Evolutionary conservation across 2,329 filamentous ascomycete genomes (phyloP).

Genomic region (Myriangium duriaei): DNA sequence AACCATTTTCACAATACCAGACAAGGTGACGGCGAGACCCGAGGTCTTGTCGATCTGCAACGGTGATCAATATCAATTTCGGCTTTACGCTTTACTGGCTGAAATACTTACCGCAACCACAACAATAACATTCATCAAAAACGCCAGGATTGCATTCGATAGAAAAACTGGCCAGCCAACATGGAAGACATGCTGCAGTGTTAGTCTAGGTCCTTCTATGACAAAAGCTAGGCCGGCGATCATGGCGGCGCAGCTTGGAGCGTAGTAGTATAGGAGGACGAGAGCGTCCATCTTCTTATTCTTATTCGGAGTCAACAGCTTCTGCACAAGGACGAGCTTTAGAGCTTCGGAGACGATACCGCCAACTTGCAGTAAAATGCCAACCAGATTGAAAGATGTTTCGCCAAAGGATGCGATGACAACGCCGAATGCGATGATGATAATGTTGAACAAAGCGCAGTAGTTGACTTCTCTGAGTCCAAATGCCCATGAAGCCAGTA

Average conservation of each 20-base stretch:
- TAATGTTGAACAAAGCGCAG: constrained; percentile 83
- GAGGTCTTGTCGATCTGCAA: constrained; percentile 86
- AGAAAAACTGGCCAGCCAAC: constrained; percentile 63
- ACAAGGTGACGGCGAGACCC: constrained; percentile 73
- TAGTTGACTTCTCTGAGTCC: constrained; percentile 73
- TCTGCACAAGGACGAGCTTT: constrained; percentile 73
- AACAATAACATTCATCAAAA: constrained; percentile 72
- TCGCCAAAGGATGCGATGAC: constrained; percentile 90
- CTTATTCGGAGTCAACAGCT: constrained; percentile 52
- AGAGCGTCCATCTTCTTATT: constrained; percentile 89
- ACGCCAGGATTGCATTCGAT: constrained; percentile 65
- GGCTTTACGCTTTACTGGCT: no score
- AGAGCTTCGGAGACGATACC: constrained; percentile 74
- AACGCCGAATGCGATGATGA: constrained; percentile 87
- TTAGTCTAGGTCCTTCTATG: constrained; percentile 59
- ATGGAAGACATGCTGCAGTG: constrained; percentile 56
- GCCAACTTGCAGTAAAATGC: constrained; percentile 66
- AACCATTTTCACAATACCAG: constrained; percentile 79
- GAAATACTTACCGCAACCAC: constrained; percentile 33
- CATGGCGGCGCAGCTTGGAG: constrained; percentile 71
- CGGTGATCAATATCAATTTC: no score
- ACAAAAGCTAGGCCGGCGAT: constrained; percentile 62
- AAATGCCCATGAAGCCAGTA: constrained; percentile 78
- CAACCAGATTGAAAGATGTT: constrained; percentile 77
- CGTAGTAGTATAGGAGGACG: constrained; percentile 83